phyloP scores from a whole-genome alignment of 139 green algal genomes.

The Microglena sp. region DNA sequence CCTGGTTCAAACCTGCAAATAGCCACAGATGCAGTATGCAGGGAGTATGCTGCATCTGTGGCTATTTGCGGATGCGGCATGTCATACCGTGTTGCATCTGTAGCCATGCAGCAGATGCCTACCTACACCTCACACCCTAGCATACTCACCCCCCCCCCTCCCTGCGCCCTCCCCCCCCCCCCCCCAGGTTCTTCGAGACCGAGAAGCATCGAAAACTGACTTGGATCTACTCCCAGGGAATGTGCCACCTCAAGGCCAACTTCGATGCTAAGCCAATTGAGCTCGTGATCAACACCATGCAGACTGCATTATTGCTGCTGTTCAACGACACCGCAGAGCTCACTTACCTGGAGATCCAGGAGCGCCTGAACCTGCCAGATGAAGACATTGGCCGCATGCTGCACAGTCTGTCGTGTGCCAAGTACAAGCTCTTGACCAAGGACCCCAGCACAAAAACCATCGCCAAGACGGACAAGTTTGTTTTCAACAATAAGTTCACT shows the following conservation, averaged over 20 bases:
- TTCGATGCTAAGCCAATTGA: conserved; percentile 83
- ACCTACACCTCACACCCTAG: too few relatives aligned
- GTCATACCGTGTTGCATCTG: too few relatives aligned
- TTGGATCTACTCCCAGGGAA: conserved; percentile 92
- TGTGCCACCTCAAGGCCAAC: conserved; percentile 63
- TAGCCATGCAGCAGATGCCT: too few relatives aligned
- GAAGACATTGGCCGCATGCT: conserved; percentile 82
- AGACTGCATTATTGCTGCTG: conserved; percentile 79
- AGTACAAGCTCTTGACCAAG: conserved; percentile 86
- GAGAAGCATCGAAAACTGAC: conserved; percentile 85
- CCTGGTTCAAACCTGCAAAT: too few relatives aligned
- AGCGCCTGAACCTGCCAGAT: conserved; percentile 67
- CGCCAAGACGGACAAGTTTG: conserved; percentile 77
- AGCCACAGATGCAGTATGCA: too few relatives aligned
- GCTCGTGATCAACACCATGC: conserved; percentile 68
- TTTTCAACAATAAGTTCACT: conserved; percentile 71
- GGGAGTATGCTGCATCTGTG: too few relatives aligned
- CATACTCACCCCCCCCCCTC: too few relatives aligned
- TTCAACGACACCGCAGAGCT: conserved; percentile 81
- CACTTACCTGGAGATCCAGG: conserved; percentile 62
- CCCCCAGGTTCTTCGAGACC: too few relatives aligned
- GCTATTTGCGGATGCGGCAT: too few relatives aligned
- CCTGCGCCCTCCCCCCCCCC: too few relatives aligned
- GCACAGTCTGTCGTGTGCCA: conserved; percentile 79
- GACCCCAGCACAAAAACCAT: conserved; percentile 57